Evolutionary conservation across 805 yeast species (phyloP), one percentile per base, ranked within the genome.

Genomic region (Clavispora fructus): DNA sequence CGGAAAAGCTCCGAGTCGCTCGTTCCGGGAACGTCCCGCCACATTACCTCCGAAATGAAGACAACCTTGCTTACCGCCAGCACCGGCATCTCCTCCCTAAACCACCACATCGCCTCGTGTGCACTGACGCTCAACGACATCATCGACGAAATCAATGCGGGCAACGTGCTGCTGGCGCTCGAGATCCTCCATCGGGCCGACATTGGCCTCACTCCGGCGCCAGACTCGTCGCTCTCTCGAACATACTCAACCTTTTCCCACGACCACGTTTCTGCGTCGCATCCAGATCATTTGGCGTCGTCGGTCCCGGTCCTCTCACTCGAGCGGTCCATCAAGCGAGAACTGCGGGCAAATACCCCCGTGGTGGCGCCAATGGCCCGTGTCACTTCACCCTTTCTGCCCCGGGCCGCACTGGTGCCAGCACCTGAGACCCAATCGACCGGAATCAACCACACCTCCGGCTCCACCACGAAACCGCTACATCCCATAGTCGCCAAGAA

Each of bases 11-110:
- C 51, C 23, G 49, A 54, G 33, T 62, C 59, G 29, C 50, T 60
- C n/a, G 65, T 74, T 6, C 80, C 80, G 1, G 85, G 83, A 7
- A 63, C 82, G 2, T 73, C 79, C 11, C 73, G 65, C 50, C 79
- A 81, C 80, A 65, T 77, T 41, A 65, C 75, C 30, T 61, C 61
- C 42, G 80, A 78, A 53, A 46, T 54, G 37, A 40, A 30, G 6
- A 25, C 41, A 25, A 49, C 47, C 40, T 60, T 75, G 58, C 57
- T 60, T 45, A 62, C 67, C 13, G 65, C 71, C 28, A 66, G 66
- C 50, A 65, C 64, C 38, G 62, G 67, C 44, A 70, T 75, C 51
- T 52, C 59, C 10, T 58, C 63, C 19, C 66, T 52, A 26, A 41
- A 40, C 27, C 42, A 29, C 39, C 51, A 35, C 43, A 41, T 45